These are phyloP conservation scores for Salix suchowensis DNA, from an alignment of 345 rosid species.

Conservation along the genomic window DNA sequence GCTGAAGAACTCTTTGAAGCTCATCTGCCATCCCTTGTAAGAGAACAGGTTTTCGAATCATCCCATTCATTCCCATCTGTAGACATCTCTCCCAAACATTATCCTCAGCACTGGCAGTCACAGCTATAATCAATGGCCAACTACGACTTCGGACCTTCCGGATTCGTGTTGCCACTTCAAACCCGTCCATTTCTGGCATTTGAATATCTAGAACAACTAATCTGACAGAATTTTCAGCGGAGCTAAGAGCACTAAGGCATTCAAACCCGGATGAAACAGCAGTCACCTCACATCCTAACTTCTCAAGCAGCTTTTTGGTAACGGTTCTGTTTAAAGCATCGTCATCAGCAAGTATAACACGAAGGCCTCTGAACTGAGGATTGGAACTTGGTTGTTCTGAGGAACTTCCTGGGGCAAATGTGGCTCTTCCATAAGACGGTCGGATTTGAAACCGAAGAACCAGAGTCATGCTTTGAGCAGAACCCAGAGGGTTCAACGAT, in stretches of 20 bases:
- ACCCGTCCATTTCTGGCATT: no score
- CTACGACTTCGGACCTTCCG: no score
- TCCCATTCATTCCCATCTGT: no score
- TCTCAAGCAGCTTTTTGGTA: conserved; percentile 72
- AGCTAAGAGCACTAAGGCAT: conserved; percentile 62
- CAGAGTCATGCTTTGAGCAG: conserved; percentile 65
- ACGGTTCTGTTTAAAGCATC: conserved; percentile 71
- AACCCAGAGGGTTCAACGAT: conserved; percentile 54
- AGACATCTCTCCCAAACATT: no score
- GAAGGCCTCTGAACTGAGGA: conserved; percentile 62
- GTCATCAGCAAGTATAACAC: conserved; percentile 64
- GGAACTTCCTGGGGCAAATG: conserved; percentile 29
- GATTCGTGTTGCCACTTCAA: no score
- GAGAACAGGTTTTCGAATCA: no score
- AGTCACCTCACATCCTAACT: conserved; percentile 78
- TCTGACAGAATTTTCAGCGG: conserved; percentile 52
- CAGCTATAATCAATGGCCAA: no score
- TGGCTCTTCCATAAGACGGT: conserved; percentile 43
- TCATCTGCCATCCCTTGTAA: conserved; percentile 61
- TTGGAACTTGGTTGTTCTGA: conserved; percentile 48
- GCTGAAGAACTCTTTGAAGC: conserved; percentile 63
- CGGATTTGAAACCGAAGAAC: conserved; percentile 60
- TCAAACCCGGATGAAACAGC: conserved; percentile 88
- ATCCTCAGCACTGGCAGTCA: no score
- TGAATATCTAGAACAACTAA: background rate